Conservation (phyloP, 2,329 filamentous ascomycete genomes). For the Didymella exigua region DNA sequence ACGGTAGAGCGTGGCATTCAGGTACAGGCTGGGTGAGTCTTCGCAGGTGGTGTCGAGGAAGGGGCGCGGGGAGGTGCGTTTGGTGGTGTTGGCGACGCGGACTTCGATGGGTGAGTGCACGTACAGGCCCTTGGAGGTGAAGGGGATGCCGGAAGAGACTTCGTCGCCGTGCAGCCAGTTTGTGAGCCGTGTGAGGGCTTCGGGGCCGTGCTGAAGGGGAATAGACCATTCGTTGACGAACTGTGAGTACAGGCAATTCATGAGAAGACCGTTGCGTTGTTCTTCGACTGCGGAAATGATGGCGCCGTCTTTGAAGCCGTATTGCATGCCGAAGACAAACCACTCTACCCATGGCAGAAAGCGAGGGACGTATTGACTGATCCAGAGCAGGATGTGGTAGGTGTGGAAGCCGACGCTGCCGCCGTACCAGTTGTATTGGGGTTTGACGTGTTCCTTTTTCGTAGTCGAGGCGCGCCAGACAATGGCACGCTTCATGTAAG, state of each 20-base stretch:
- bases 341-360: slow-evolving; percentile 89
- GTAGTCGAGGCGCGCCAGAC: slow-evolving; percentile 89
- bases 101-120: slow-evolving; percentile 93
- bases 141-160: slow-evolving; percentile 73
- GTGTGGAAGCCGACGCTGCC: slow-evolving; percentile 81
- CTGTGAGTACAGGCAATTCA: slow-evolving; percentile 99
- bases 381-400: slow-evolving; percentile 87
- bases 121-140: slow-evolving; percentile 77
- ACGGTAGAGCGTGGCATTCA: slow-evolving; percentile 88
- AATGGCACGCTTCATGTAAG: slow-evolving; percentile 85
- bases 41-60: slow-evolving; percentile 74
- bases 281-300: slow-evolving; percentile 78
- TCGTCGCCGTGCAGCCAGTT: slow-evolving; percentile 85
- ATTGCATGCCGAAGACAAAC: slow-evolving; percentile 98
- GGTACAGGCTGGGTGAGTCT: slow-evolving; percentile 77
- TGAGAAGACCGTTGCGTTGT: slow-evolving; percentile 78
- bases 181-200: slow-evolving; percentile 80
- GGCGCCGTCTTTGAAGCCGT: slow-evolving; percentile 78
- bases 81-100: slow-evolving; percentile 75
- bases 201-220: slow-evolving; percentile 82
- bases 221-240: slow-evolving; percentile 99
- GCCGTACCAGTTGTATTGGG: slow-evolving; percentile 78
- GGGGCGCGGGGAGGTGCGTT: slow-evolving; percentile 57
- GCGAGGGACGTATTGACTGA: slow-evolving; percentile 76
- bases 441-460: slow-evolving; percentile 62